Conservation (phyloP, 495 filamentous ascomycete genomes). For the Parachaetomium inaequale region DNA sequence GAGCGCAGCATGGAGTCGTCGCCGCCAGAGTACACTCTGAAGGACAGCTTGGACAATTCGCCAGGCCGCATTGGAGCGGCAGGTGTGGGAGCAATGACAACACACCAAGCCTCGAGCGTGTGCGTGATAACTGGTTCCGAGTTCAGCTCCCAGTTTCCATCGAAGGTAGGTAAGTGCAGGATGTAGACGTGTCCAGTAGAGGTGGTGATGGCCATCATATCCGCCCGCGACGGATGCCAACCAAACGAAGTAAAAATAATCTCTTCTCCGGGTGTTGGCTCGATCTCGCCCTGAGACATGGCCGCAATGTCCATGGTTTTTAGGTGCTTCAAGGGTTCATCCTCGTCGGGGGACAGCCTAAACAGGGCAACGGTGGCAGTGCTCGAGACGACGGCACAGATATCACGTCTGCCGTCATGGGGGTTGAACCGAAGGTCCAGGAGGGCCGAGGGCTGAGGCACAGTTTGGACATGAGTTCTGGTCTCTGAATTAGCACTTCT, state of each 20-base stretch:
- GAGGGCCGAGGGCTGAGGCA: conserved; percentile 63
- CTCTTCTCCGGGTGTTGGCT: conserved; percentile 42
- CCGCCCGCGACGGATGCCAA: conserved; percentile 57
- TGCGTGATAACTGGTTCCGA: conserved; percentile 38
- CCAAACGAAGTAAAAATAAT: conserved; percentile 66
- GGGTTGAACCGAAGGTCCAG: conserved; percentile 84
- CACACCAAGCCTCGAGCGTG: conserved; percentile 64
- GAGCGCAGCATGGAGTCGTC: conserved; percentile 58
- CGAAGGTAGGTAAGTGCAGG: conserved; percentile 34
- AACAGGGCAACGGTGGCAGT: conserved; percentile 67
- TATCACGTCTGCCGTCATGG: conserved; percentile 37
- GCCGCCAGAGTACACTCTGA: conserved; percentile 59
- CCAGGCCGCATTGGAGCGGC: neutral
- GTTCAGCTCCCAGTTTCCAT: conserved; percentile 26
- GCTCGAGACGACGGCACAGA: conserved; percentile 70
- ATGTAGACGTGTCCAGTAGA: conserved; percentile 61
- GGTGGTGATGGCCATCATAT: conserved; percentile 61
- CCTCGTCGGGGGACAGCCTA: conserved; percentile 33
- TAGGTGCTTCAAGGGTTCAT: conserved; percentile 33
- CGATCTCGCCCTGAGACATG: conserved; percentile 21
- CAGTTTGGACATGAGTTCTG: conserved; percentile 45
- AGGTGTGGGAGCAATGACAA: conserved; percentile 46
- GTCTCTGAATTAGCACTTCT: neutral
- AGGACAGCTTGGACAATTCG: conserved; percentile 11
- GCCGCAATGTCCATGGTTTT: conserved; percentile 28